Evolutionary conservation across 768 basidiomycete species (phyloP).

Genomic region (Trametes sanguinea): DNA sequence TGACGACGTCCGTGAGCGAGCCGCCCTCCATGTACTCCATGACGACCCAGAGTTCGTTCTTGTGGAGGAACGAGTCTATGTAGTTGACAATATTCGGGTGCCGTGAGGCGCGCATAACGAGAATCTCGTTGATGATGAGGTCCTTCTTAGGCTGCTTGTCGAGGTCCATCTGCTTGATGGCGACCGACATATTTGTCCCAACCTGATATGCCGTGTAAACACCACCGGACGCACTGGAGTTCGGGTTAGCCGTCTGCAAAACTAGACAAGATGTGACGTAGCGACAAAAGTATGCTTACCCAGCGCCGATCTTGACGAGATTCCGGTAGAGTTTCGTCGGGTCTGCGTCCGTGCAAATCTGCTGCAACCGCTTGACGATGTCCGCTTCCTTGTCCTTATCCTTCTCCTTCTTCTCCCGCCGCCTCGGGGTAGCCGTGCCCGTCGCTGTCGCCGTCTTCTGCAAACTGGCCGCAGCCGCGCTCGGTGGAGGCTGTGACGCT

Average conservation of each 20-base stretch:
- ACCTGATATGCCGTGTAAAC: slow-evolving; percentile 99
- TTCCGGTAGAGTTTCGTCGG: slow-evolving; percentile 92
- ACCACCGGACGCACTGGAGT: slow-evolving; percentile 87
- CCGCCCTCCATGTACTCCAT: slow-evolving; percentile 99
- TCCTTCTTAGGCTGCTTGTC: slow-evolving; percentile 99
- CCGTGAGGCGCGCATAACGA: slow-evolving; percentile 95
- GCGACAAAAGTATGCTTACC: too few species aligned
- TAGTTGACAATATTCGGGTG: slow-evolving; percentile 99
- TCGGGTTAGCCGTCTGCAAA: too few species aligned
- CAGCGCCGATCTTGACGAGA: slow-evolving; percentile 96
- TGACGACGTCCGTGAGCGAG: slow-evolving; percentile 92
- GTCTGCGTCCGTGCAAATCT: slow-evolving; percentile 97
- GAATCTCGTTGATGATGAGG: slow-evolving; percentile 98
- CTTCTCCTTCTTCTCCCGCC: slow-evolving; percentile 83
- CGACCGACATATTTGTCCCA: slow-evolving; percentile 90
- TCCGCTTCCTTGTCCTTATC: slow-evolving; percentile 84
- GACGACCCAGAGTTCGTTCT: slow-evolving; percentile 98
- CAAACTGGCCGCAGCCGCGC: slow-evolving; percentile 63
- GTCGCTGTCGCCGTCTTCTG: slow-evolving; percentile 56
- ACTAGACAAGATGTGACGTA: too few species aligned
- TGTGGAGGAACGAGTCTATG: slow-evolving; percentile 97
- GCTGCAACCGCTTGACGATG: slow-evolving; percentile 86
- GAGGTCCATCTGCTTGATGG: slow-evolving; percentile 99
- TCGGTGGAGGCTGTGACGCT: slow-evolving; percentile 50
- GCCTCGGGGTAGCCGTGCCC: slow-evolving; percentile 78